phyloP scores from a whole-genome alignment of 2,329 filamentous ascomycete species.

The Metarhizium robertsii region DNA sequence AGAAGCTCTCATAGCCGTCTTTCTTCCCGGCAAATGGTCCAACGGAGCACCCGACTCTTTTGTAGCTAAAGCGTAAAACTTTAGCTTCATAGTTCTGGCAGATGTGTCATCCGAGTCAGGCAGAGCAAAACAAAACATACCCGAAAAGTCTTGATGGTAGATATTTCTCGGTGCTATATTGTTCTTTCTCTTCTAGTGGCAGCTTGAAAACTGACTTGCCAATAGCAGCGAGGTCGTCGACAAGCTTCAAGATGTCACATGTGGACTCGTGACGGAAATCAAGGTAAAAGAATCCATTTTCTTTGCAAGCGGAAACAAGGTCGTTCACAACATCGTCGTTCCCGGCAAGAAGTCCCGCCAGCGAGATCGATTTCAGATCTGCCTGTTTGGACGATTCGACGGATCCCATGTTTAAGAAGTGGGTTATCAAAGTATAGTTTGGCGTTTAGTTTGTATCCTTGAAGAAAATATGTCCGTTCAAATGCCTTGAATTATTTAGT shows the following conservation, averaged over 20 bases:
- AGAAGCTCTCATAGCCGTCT: slow-evolving; percentile 4
- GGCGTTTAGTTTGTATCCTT: too few species aligned
- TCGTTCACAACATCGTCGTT: neutral
- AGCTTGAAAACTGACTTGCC: neutral
- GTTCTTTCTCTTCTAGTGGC: neutral
- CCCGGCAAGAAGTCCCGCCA: neutral
- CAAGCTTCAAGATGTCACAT: neutral
- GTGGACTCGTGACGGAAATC: slow-evolving; percentile 1
- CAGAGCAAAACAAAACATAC: neutral
- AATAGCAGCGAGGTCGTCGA: neutral
- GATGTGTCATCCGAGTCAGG: too few species aligned
- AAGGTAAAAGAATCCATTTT: slow-evolving; percentile 4
- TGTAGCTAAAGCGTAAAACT: neutral
- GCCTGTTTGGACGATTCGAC: neutral
- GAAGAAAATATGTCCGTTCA: too few species aligned
- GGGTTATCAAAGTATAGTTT: neutral
- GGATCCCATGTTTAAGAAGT: neutral
- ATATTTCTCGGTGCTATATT: slow-evolving; percentile 3
- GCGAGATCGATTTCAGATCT: neutral
- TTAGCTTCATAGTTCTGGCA: neutral
- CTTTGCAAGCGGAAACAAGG: slow-evolving; percentile 1
- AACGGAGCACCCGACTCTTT: slow-evolving; percentile 2
- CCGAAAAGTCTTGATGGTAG: slow-evolving; percentile 3
- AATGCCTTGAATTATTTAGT: too few species aligned
- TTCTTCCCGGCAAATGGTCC: slow-evolving; percentile 2